Conservation (phyloP, 176 grass and related monocot species). For the Aegilops sharonensis region DNA sequence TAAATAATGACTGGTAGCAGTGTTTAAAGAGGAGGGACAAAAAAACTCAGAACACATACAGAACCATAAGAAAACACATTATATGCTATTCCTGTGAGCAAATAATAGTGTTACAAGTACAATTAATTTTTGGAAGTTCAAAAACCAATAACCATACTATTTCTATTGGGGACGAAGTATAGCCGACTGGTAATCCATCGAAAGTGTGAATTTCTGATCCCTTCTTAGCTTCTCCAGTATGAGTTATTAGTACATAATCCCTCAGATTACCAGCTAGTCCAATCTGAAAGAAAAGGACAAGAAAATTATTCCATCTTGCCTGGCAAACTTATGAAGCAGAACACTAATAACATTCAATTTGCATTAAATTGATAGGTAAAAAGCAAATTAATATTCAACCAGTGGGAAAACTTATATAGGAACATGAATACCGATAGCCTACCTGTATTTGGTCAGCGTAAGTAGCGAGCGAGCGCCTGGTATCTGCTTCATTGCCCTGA, state of each 20-base stretch:
- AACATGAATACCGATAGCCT: constrained; percentile 31
- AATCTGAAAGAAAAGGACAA: constrained; percentile 50
- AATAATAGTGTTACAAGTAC: not conserved
- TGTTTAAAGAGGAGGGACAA: not conserved
- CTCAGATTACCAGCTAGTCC: constrained; percentile 85
- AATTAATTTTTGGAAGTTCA: not conserved
- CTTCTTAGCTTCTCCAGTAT: constrained; percentile 63
- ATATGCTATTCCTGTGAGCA: not conserved
- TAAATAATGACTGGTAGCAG: not conserved
- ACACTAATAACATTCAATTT: not conserved
- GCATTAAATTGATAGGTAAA: constrained; percentile 5
- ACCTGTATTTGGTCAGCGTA: constrained; percentile 90
- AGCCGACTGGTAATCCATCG: constrained; percentile 75
- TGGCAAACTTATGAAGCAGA: not conserved
- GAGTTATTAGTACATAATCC: constrained; percentile 64
- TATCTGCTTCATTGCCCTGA: constrained; percentile 79
- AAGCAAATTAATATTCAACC: not conserved
- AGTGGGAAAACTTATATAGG: not conserved
- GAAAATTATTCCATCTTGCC: not conserved
- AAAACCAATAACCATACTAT: constrained; percentile 41
- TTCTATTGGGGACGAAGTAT: constrained; percentile 67
- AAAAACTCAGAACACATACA: not conserved
- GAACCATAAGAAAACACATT: no score
- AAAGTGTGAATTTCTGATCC: constrained; percentile 82
- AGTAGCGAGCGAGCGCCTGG: constrained; percentile 46